Percentiles rank a stretch among this genome's conserved stretches.
Conservation (phyloP, 164 flowering plant species). For the Akebia trifoliata region DNA sequence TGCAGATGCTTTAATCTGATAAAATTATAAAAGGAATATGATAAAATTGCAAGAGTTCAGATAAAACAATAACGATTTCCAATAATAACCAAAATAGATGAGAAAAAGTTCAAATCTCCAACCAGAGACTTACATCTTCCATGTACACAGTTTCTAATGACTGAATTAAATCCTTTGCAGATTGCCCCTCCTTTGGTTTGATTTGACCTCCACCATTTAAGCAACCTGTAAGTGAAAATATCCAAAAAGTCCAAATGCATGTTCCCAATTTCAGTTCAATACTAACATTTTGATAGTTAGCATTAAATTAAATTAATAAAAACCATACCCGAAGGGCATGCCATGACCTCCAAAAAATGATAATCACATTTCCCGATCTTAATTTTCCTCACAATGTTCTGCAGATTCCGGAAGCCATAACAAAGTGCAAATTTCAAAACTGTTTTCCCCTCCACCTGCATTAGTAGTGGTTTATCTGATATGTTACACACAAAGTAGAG, state of each 20-base stretch:
- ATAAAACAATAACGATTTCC: no score
- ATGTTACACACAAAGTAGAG: neutral
- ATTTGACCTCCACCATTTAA: slow-evolving; percentile 98
- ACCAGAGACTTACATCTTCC: slow-evolving; percentile 56
- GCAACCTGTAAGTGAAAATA: slow-evolving; percentile 55
- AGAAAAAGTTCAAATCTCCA: neutral
- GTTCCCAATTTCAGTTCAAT: neutral
- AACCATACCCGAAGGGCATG: slow-evolving; percentile 86
- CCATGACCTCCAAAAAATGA: slow-evolving; percentile 94
- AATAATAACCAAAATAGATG: neutral
- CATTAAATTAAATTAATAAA: no score
- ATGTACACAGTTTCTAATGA: slow-evolving; percentile 54
- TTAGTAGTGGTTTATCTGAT: slow-evolving; percentile 2
- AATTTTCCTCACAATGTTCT: slow-evolving; percentile 74
- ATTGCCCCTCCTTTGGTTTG: slow-evolving; percentile 75
- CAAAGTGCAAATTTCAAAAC: slow-evolving; percentile 89
- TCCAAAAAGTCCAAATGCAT: neutral
- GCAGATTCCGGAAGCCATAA: slow-evolving; percentile 95
- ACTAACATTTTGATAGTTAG: no score
- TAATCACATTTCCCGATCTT: slow-evolving; percentile 83
- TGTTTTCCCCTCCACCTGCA: slow-evolving; percentile 69
- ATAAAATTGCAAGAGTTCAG: neutral
- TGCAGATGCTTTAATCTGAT: no score
- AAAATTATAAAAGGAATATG: no score
- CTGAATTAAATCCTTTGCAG: slow-evolving; percentile 71